Evolutionary conservation across 148 eudicot species (phyloP).

Genomic region (Chenopodium berlandieri): DNA sequence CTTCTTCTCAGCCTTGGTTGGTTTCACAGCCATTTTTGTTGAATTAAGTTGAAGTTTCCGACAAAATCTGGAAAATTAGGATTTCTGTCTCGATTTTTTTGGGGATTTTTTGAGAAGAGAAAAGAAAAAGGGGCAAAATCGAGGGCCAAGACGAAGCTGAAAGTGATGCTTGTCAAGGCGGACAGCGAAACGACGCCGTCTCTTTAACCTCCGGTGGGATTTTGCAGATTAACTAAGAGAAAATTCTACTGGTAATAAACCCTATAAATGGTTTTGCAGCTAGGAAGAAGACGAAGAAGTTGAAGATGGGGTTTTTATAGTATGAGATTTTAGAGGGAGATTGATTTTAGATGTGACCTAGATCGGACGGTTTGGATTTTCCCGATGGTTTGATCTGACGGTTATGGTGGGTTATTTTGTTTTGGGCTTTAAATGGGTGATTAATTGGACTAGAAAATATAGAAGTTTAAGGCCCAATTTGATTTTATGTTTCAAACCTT

Average conservation of each 20-base stretch:
- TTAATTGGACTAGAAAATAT: not conserved
- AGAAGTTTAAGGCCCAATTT: too few relatives aligned
- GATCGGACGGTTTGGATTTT: constrained; percentile 14
- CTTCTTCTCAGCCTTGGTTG: constrained; percentile 61
- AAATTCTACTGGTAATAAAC: constrained; percentile 7
- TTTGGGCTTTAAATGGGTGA: not conserved
- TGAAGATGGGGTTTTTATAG: not conserved
- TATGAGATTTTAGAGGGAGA: too few relatives aligned
- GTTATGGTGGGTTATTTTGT: not conserved
- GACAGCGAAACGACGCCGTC: constrained; percentile 34
- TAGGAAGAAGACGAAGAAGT: not conserved
- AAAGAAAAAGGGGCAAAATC: constrained; percentile 19
- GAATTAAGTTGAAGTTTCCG: not conserved
- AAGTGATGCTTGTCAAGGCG: constrained; percentile 37
- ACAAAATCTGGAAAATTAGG: not conserved
- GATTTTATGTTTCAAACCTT: too few relatives aligned
- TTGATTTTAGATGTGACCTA: not conserved
- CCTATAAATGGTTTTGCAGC: constrained; percentile 8
- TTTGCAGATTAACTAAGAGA: not conserved
- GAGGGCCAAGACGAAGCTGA: constrained; percentile 40
- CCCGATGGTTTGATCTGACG: not conserved
- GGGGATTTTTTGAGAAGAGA: not conserved
- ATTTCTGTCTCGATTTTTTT: not conserved
- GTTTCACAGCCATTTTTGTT: constrained; percentile 43
- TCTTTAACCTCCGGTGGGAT: constrained; percentile 35